These are phyloP conservation scores for Hypoxylon sp. DNA, from an alignment of 2,329 filamentous ascomycete genomes.

Conservation along the genomic window DNA sequence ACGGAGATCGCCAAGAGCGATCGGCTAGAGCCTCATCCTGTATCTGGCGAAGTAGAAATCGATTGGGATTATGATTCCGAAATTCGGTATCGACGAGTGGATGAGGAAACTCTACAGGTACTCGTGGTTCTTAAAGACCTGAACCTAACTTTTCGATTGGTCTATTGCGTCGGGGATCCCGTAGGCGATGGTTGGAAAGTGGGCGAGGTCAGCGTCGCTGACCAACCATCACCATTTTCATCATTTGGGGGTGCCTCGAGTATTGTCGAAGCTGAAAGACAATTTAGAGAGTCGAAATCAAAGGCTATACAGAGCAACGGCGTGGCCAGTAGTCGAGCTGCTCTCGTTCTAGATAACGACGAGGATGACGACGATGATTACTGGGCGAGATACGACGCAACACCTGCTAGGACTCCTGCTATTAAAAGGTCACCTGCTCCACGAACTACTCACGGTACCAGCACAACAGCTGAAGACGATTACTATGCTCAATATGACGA, in stretches of 20 bases:
- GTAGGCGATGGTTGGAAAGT: slow-evolving; percentile 78
- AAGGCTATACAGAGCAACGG: slow-evolving; percentile 37
- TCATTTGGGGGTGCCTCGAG: slow-evolving; percentile 64
- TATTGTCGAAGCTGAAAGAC: slow-evolving; percentile 72
- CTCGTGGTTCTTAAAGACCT: slow-evolving; percentile 73
- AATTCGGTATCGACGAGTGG: slow-evolving; percentile 75
- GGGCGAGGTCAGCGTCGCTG: slow-evolving; percentile 74
- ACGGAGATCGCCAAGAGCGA: slow-evolving; percentile 72
- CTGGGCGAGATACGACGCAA: slow-evolving; percentile 83
- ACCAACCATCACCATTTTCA: slow-evolving; percentile 69
- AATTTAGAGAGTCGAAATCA: slow-evolving; percentile 57
- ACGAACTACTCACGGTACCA: slow-evolving; percentile 51
- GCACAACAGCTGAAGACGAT: slow-evolving; percentile 70
- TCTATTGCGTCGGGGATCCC: slow-evolving; percentile 77
- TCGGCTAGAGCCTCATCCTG: slow-evolving; percentile 81
- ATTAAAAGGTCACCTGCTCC: slow-evolving; percentile 74
- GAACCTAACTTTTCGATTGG: slow-evolving; percentile 72
- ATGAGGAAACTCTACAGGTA: slow-evolving; percentile 80
- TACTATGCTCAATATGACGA: slow-evolving; percentile 83
- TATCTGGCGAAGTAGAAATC: slow-evolving; percentile 83
- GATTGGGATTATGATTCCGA: slow-evolving; percentile 75
- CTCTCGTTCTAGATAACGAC: slow-evolving; percentile 53
- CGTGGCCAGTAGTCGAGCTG: slow-evolving; percentile 19
- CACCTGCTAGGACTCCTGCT: slow-evolving; percentile 73
- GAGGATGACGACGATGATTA: slow-evolving; percentile 83